A percentile compares a stretch with the other conserved stretches of the same genome.
phyloP scores from a whole-genome alignment of 495 filamentous ascomycete species.

The Neurospora sp. region DNA sequence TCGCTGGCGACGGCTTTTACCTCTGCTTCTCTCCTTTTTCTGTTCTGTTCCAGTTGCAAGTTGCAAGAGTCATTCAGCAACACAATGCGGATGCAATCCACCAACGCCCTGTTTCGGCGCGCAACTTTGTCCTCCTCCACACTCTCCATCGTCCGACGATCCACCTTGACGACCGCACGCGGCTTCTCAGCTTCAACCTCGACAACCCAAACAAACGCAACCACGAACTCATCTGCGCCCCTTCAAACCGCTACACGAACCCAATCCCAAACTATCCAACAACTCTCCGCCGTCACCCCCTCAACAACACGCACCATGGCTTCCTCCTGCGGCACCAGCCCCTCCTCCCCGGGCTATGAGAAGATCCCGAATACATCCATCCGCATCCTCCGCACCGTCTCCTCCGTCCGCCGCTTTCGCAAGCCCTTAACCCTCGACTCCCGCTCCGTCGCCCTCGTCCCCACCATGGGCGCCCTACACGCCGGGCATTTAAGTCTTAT shows the following conservation, averaged over 20 bases:
- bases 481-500: conserved; percentile 81
- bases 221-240: background rate
- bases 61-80: background rate
- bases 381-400: conserved; percentile 64
- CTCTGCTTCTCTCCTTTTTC: background rate
- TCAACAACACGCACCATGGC: conserved; percentile 23
- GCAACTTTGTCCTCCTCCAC: background rate
- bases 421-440: conserved; percentile 53
- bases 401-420: conserved; percentile 61
- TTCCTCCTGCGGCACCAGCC: conserved; percentile 2
- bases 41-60: background rate
- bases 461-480: conserved; percentile 95
- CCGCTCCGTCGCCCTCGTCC: conserved; percentile 75
- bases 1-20: conserved; percentile 5
- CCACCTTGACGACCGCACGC: conserved; percentile 18
- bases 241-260: background rate
- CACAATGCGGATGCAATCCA: conserved; percentile 8
- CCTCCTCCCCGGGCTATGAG: conserved; percentile 14
- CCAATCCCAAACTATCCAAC: background rate
- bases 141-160: background rate
- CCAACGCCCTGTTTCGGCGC: conserved; percentile 19
- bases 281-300: background rate
- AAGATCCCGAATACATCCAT: conserved; percentile 46
- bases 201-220: background rate
- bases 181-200: conserved; percentile 8